Evolutionary conservation across 2,329 filamentous ascomycete species (phyloP), one percentile per base, ranked within the genome.

Genomic region (Periconia sp.): DNA sequence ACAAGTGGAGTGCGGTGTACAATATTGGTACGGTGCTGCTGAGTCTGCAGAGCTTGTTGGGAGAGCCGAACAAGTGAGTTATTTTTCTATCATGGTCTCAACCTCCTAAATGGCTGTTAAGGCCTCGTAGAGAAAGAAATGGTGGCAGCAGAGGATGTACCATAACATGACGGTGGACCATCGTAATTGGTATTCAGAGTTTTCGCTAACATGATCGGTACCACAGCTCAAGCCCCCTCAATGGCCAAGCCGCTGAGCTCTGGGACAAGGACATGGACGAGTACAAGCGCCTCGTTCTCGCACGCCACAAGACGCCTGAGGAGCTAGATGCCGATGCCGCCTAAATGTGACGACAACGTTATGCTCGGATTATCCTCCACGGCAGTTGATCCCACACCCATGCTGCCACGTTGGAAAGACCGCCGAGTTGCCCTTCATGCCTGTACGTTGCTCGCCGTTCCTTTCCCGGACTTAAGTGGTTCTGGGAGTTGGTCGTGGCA

Each of bases 1-100:
- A 97, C 76, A 97, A 97, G 80, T 99, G 94, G 94, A 96, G 92
- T 55, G 92, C 94, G 17, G 92, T 95, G 42, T 95, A 97, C 82
- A 97, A 97, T 71, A 92, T 96, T 57, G 91, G 95, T 75, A 96
- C 89, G 45, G 91, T 99, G 45, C 80, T 99, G 51, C 76, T 99
- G 67, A 97, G 93, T 65, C 77, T 99, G 76, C 94, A 99, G 78
- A 97, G 92, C 76, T 79, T 99, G 69, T 83, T 99, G 31, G 94
- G 93, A 23, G 94, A 99, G 77, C 94, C 94, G 35, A 99, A 99
- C 79, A 99, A 99, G 94, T 97, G 79, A 75, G 90, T 67, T 17
- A 59, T 33, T 18, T 27, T 19, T 40, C 30, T 30, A 13, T 27
- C 2, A 45, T 31, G 19, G 18, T 37, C 15, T 3, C 3, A 20